Evolutionary conservation across 75 land plant genomes (phyloP), one percentile per base, ranked within the genome.

Genomic region (Pinus taeda): DNA sequence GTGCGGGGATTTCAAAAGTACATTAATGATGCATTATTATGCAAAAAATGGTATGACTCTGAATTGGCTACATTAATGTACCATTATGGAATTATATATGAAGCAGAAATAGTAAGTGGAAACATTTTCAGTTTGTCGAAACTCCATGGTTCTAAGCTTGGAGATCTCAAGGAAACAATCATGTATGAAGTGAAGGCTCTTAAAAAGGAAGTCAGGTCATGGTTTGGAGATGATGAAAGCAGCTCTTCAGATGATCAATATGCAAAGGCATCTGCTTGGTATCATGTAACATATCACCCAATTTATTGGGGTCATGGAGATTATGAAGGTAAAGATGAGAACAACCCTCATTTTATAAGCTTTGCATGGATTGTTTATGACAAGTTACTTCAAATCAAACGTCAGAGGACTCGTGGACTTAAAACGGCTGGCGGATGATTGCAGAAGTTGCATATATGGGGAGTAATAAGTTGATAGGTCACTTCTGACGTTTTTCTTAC

Each of bases 361-460:
- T 97, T 97, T 60, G 89, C 99, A 1, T 97, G 99, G 99, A 85
- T 89, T 66, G 89, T 91, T 22, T 85, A 90, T 66, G 96, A 96
- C 64, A 90, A 85, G 78, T 87, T 96, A 80, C 71, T 91, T 12
- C 49, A 58, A 8, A 90, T 95, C 84, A 93, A 93, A 83, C 77
- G 73, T 75, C 15, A 81, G 69, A 80, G 20, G 79, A 78, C 33
- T 33, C 33, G 33, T 33, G 33, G 33, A 1, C 33, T 33, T 33
- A 0, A 33, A 33, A 33, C 33, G 33, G 33, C 33, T 33, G 2
- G 33, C 33, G 33, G 33, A 33, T 33, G 33, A 33, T 33, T 33
- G 33, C 33, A 33, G 33, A 33, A 33, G 33, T 33, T 33, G 33
- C 33, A 33, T 33, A 33, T 33, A 1, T 33, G 33, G 33, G 33